phyloP scores from a whole-genome alignment of 2,329 filamentous ascomycete genomes.

The Furcasterigmium sp. region DNA sequence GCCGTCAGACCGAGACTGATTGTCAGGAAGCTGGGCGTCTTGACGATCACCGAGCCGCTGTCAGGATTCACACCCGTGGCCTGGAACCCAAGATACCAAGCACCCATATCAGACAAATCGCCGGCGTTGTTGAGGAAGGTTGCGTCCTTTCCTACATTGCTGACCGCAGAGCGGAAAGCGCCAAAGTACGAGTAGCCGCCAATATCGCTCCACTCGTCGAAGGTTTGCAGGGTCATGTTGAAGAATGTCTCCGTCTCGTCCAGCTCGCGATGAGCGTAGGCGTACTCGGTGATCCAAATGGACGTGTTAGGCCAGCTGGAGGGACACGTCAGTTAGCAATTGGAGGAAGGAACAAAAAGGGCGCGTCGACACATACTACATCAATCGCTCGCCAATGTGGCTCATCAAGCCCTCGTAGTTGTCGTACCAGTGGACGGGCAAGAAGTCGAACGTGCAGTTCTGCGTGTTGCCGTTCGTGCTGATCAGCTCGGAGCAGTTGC shows the following conservation, averaged over 20 bases:
- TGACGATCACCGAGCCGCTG: constrained; percentile 3
- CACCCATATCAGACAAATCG: constrained; percentile 68
- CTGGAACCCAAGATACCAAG: constrained; percentile 64
- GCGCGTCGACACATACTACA: constrained; percentile 23
- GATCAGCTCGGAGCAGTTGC: constrained; percentile 55
- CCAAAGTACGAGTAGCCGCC: constrained; percentile 72
- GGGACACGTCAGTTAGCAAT: constrained; percentile 4
- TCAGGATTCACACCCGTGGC: constrained; percentile 38
- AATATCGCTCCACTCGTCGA: constrained; percentile 59
- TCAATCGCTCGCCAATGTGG: constrained; percentile 56
- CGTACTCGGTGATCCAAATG: constrained; percentile 79
- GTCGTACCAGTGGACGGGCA: constrained; percentile 65
- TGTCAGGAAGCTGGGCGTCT: constrained; percentile 4
- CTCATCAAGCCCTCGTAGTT: constrained; percentile 63
- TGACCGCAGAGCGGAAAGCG: constrained; percentile 62
- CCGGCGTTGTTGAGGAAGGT: constrained; percentile 66
- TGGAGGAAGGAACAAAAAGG: not conserved
- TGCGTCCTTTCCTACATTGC: constrained; percentile 70
- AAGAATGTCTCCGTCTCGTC: constrained; percentile 58
- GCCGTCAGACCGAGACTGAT: constrained; percentile 1
- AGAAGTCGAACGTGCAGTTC: constrained; percentile 59
- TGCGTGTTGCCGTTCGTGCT: constrained; percentile 30
- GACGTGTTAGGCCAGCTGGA: constrained; percentile 52
- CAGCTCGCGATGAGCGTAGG: constrained; percentile 52
- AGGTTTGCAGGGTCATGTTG: constrained; percentile 59